phyloP scores from a whole-genome alignment of 2,329 filamentous ascomycete genomes.

The Aschersonia sp. region DNA sequence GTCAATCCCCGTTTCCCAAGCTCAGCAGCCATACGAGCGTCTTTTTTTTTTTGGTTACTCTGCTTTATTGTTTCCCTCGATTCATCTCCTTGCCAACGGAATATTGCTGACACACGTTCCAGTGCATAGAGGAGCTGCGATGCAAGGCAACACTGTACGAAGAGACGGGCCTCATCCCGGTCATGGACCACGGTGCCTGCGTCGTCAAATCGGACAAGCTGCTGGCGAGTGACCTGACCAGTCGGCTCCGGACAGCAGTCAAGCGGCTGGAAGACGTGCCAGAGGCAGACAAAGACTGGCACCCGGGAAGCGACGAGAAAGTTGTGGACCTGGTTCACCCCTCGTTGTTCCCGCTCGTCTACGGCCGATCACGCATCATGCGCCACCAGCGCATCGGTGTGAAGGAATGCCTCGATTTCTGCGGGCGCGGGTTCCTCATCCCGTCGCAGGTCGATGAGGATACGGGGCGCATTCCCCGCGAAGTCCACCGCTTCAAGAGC shows the following conservation, averaged over 20 bases:
- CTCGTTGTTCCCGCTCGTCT: slow-evolving; percentile 46
- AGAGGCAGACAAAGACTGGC: slow-evolving; percentile 39
- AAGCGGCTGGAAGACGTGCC: slow-evolving; percentile 34
- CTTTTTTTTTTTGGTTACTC: no score
- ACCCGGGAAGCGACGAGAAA: slow-evolving; percentile 39
- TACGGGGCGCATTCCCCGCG: background rate
- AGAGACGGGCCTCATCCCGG: slow-evolving; percentile 15
- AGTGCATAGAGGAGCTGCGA: slow-evolving; percentile 17
- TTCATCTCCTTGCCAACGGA: background rate
- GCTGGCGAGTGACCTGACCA: slow-evolving; percentile 9
- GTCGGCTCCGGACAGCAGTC: slow-evolving; percentile 28
- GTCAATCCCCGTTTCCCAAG: background rate
- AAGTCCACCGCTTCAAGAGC: no score
- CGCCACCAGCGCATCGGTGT: slow-evolving; percentile 19
- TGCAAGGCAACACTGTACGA: slow-evolving; percentile 18
- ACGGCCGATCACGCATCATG: slow-evolving; percentile 27
- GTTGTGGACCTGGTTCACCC: slow-evolving; percentile 51
- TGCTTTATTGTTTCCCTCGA: no score
- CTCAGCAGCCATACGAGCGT: no score
- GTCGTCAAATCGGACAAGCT: slow-evolving; percentile 21
- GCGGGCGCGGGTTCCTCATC: slow-evolving; percentile 16
- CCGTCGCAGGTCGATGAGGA: slow-evolving; percentile 6
- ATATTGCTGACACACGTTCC: background rate
- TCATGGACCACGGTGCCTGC: slow-evolving; percentile 10
- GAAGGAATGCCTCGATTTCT: slow-evolving; percentile 17